Conservation (phyloP, 2,329 filamentous ascomycete species). For the Stylonectria norvegica region DNA sequence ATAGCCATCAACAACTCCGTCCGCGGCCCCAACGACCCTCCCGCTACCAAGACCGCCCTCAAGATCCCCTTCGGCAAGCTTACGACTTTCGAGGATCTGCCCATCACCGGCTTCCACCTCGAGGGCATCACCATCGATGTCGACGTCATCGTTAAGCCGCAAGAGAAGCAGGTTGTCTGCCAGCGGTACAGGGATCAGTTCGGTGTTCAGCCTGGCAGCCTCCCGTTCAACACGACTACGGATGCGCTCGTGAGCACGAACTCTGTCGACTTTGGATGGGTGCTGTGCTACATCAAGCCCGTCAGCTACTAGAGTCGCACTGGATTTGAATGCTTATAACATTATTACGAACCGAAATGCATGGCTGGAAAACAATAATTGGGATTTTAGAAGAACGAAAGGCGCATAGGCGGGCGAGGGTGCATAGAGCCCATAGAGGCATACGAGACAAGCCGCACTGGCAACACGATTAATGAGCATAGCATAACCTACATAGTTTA, state of each 20-base stretch:
- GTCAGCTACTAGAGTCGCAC: too few relatives aligned
- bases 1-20: constrained; percentile 10
- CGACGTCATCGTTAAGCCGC: constrained; percentile 1
- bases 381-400: too few relatives aligned
- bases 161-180: constrained; percentile 6
- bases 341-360: too few relatives aligned
- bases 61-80: constrained; percentile 7
- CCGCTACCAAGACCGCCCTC: constrained; percentile 6
- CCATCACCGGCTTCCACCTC: constrained; percentile 5
- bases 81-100: constrained; percentile 1
- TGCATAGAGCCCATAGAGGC: too few relatives aligned
- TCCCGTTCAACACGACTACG: constrained; percentile 4
- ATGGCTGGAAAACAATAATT: too few relatives aligned
- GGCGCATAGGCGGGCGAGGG: too few relatives aligned
- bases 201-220: constrained; percentile 9
- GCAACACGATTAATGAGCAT: too few relatives aligned
- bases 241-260: constrained; percentile 13
- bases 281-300: constrained; percentile 13
- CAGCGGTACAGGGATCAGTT: constrained; percentile 17
- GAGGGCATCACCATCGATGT: constrained; percentile 2
- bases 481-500: too few relatives aligned
- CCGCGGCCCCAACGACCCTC: background rate
- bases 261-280: constrained; percentile 13
- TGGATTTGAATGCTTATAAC: too few relatives aligned
- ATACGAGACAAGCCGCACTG: too few relatives aligned